Evolutionary conservation across 805 yeast genomes (phyloP).

Genomic region (Myxozyma udenii): DNA sequence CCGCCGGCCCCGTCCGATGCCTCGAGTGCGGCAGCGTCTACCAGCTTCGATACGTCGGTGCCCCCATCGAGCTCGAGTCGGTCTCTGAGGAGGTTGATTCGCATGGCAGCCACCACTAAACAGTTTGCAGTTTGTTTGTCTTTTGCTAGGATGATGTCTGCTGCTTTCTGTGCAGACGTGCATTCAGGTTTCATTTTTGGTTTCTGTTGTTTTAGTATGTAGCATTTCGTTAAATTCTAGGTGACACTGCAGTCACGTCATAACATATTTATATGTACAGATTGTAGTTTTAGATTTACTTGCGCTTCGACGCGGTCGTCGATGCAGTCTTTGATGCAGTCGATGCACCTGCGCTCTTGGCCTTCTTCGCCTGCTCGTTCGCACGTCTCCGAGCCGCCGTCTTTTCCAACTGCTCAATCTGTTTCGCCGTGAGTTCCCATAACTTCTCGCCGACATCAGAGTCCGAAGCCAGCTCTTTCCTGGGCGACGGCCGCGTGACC

Average conservation of each 20-base stretch:
- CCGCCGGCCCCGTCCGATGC: constrained; percentile 82
- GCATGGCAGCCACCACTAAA: constrained; percentile 1
- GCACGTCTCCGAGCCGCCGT: constrained; percentile 42
- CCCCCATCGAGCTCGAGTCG: constrained; percentile 49
- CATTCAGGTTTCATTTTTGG: background rate
- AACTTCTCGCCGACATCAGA: constrained; percentile 57
- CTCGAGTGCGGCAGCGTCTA: constrained; percentile 98
- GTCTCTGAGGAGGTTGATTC: background rate
- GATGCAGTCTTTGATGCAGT: background rate
- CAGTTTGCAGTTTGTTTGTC: background rate
- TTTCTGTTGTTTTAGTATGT: background rate
- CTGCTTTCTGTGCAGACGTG: too few relatives aligned
- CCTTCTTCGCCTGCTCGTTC: constrained; percentile 5
- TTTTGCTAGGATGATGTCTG: background rate
- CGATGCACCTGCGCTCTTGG: background rate
- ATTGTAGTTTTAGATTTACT: too few relatives aligned
- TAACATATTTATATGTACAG: too few relatives aligned
- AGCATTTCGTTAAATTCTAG: too few relatives aligned
- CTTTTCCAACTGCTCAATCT: constrained; percentile 63
- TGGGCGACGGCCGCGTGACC: constrained; percentile 39
- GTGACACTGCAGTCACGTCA: too few relatives aligned
- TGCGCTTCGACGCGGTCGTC: background rate
- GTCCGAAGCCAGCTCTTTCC: constrained; percentile 61
- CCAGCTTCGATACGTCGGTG: constrained; percentile 84
- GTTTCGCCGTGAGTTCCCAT: constrained; percentile 57